Base-by-base conservation (phyloP, 441 rosid genomes). In the Adansonia gregorii region DNA sequence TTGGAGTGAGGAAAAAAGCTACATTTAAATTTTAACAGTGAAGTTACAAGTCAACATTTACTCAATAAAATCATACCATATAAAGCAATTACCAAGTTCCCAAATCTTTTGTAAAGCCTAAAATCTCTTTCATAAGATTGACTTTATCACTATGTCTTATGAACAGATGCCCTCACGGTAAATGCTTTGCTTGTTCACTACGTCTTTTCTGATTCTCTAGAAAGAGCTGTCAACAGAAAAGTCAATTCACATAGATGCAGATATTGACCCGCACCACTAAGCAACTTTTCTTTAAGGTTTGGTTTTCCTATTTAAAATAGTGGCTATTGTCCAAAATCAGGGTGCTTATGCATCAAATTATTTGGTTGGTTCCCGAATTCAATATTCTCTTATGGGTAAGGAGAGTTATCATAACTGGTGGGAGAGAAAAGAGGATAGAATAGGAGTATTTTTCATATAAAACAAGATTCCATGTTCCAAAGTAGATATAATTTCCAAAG, bases 31-130 rank as follows among this genome's bases (percentile, higher is more conserved):
- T 14, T 69, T 22, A 24, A 49, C 0, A 15, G 11, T 56, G 66
- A 63, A 68, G 46, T 66, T 59, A 79, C 12, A 71, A 61, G 60
- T 70, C 45, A n/a, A 45, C 22, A 76, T 69, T 19, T 39, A 71
- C 60, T 70, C 46, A 74, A 27, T 20, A 31, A 19, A 22, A 43
- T 71, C 19, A 70, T 58, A 19, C 15, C 46, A 71, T 20, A 43
- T 24, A 17, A 31, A 58, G 54, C 19, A 12, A 56, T 41, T 0
- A 46, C 3, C 19, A 54, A 43, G 45, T 45, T 63, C 17, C 39
- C 31, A 27, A 65, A 27, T 35, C 54, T 20, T 61, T 49, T 52
- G 12, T 14, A 75, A 65, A 54, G 54, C 52, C 51, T 66, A 61
- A 67, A 55, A 54, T 31, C n/a, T 49, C 48, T 48, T 15, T 46